A percentile compares a stretch with the other conserved stretches of the same genome.
Conservation (phyloP, 176 grass and related monocot genomes). For the Chloris gayana region DNA sequence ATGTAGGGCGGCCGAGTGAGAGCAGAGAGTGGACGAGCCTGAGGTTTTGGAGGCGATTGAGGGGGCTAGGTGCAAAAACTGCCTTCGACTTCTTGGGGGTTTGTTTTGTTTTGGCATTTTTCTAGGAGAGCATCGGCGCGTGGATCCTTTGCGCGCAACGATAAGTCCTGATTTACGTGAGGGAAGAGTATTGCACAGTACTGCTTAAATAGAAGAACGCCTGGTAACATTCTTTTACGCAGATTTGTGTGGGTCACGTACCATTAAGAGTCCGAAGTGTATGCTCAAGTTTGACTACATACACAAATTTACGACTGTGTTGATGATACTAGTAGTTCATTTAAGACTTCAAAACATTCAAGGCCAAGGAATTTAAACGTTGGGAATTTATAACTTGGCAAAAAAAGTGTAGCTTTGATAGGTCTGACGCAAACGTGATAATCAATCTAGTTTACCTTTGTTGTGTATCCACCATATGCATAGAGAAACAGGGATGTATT, state of each 20-base stretch:
- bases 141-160: constrained; percentile 54
- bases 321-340: not conserved
- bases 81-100: not conserved
- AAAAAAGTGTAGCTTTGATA: not conserved
- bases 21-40: not conserved
- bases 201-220: not conserved
- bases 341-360: not conserved
- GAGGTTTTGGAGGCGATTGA: not conserved
- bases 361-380: not conserved
- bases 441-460: too few relatives aligned
- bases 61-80: not conserved
- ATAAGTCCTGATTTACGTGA: constrained; percentile 30
- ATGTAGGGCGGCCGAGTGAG: constrained; percentile 56
- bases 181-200: not conserved
- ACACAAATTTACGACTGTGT: not conserved
- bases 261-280: too few relatives aligned
- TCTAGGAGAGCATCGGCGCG: constrained; percentile 10
- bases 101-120: constrained; percentile 58
- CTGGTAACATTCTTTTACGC: not conserved
- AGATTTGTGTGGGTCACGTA: not conserved
- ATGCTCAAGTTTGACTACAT: not conserved
- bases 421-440: not conserved
- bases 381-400: not conserved
- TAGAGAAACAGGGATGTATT: too few relatives aligned
- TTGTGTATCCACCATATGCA: too few relatives aligned